Conservation (phyloP, 305 asterid genomes). For the Ilex paraguariensis region DNA sequence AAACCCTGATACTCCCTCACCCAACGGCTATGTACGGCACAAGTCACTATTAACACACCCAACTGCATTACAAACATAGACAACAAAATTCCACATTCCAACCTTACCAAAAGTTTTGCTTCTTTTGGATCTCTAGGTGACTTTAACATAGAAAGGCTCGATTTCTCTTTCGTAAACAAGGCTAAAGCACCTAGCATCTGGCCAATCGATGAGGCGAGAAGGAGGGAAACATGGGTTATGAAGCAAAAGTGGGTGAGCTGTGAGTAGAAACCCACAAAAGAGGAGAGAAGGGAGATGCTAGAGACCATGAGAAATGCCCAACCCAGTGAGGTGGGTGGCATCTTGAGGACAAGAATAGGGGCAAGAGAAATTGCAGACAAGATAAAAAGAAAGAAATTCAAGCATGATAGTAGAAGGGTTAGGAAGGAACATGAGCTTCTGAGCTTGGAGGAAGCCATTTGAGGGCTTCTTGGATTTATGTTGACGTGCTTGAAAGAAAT, state of each 20-base stretch:
- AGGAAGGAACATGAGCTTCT: slow-evolving; percentile 58
- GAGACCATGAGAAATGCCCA: slow-evolving; percentile 56
- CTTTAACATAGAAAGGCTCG: slow-evolving; percentile 43
- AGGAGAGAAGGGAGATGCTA: slow-evolving; percentile 45
- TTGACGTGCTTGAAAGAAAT: background rate
- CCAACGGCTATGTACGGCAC: slow-evolving; percentile 54
- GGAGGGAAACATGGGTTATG: slow-evolving; percentile 53
- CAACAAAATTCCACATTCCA: slow-evolving; percentile 79
- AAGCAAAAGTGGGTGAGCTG: slow-evolving; percentile 56
- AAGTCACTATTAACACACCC: slow-evolving; percentile 42
- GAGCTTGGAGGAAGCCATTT: slow-evolving; percentile 49
- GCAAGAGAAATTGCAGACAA: slow-evolving; percentile 67
- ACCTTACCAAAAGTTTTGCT: slow-evolving; percentile 55
- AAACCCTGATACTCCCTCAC: slow-evolving; percentile 43
- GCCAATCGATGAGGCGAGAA: slow-evolving; percentile 47
- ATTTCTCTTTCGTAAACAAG: slow-evolving; percentile 51
- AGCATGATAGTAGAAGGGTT: slow-evolving; percentile 43
- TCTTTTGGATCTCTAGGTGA: slow-evolving; percentile 62
- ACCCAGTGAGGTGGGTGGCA: slow-evolving; percentile 75
- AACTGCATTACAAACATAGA: slow-evolving; percentile 71
- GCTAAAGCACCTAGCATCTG: slow-evolving; percentile 56
- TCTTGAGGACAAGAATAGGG: slow-evolving; percentile 51
- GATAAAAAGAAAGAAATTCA: slow-evolving; percentile 64
- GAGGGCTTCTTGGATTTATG: too few relatives aligned
- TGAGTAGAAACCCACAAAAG: slow-evolving; percentile 60